Evolutionary conservation across 2,329 filamentous ascomycete species (phyloP).

Genomic region (Rhinocladiella mackenziei): DNA sequence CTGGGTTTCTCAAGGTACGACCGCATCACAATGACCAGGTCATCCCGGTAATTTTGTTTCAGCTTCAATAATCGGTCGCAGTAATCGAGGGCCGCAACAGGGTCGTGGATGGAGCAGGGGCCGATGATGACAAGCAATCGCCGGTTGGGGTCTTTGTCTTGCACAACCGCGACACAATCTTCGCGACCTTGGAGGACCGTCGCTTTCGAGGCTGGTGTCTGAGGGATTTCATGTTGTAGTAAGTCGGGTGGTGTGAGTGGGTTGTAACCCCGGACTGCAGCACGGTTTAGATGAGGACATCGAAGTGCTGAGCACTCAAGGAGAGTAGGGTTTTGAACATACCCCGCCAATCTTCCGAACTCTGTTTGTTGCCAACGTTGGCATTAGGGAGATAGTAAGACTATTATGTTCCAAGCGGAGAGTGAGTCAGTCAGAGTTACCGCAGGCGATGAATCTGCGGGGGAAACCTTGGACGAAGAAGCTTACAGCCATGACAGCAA

Average conservation of each 20-base stretch:
- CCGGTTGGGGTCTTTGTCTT: slow-evolving; percentile 60
- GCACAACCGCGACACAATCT: slow-evolving; percentile 69
- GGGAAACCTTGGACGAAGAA: not conserved
- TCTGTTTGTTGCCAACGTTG: slow-evolving; percentile 68
- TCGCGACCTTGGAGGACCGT: slow-evolving; percentile 44
- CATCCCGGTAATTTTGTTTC: slow-evolving; percentile 72
- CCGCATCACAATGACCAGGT: slow-evolving; percentile 93
- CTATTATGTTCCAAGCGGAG: slow-evolving; percentile 3
- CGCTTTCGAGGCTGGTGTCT: slow-evolving; percentile 40
- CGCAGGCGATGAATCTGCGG: not conserved
- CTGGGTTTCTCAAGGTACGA: slow-evolving; percentile 98
- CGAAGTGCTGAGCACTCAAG: not conserved
- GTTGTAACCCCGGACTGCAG: slow-evolving; percentile 83
- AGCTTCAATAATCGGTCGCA: slow-evolving; percentile 71
- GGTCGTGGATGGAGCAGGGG: slow-evolving; percentile 96
- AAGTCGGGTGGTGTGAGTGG: slow-evolving; percentile 85
- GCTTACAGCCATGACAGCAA: slow-evolving; percentile 16
- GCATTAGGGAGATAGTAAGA: slow-evolving; percentile 76
- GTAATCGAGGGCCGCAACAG: slow-evolving; percentile 82
- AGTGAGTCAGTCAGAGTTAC: not conserved
- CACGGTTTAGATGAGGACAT: not conserved
- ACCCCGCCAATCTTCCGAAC: slow-evolving; percentile 81
- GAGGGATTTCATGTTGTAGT: slow-evolving; percentile 77
- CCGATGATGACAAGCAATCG: slow-evolving; percentile 91
- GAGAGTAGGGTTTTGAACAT: slow-evolving; percentile 36